Percentiles rank a stretch among this genome's conserved stretches.
phyloP scores from a whole-genome alignment of 2,329 filamentous ascomycete species.

The Thelonectria blattea region DNA sequence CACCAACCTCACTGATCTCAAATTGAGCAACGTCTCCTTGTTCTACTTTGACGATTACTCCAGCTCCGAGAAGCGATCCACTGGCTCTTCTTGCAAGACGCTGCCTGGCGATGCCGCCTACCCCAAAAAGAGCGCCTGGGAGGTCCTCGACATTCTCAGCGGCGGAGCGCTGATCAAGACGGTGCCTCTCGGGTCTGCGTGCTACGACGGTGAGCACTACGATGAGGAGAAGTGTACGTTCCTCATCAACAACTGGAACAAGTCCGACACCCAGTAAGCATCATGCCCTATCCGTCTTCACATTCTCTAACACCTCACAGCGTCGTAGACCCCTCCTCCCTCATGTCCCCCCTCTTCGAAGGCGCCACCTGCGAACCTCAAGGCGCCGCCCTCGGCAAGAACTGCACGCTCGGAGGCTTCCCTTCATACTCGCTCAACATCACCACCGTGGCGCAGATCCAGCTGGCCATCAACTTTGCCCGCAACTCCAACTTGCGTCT shows the following conservation, averaged over 20 bases:
- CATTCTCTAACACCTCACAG: conserved; percentile 27
- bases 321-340: conserved; percentile 45
- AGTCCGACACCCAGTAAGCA: conserved; percentile 27
- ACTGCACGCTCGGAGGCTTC: conserved; percentile 48
- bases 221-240: conserved; percentile 37
- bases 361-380: conserved; percentile 44
- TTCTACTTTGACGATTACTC: conserved; percentile 41
- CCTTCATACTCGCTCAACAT: conserved; percentile 50
- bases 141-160: conserved; percentile 42
- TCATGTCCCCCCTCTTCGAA: conserved; percentile 49
- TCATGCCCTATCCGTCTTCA: not conserved
- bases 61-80: conserved; percentile 27
- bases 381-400: conserved; percentile 27
- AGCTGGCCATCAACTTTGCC: conserved; percentile 54
- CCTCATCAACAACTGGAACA: conserved; percentile 37
- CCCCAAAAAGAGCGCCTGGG: conserved; percentile 38
- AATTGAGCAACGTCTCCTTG: conserved; percentile 37
- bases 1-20: conserved; percentile 36
- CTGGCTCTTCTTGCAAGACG: conserved; percentile 37
- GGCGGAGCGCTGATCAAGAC: conserved; percentile 42
- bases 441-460: conserved; percentile 50
- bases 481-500: conserved; percentile 51
- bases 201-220: conserved; percentile 39
- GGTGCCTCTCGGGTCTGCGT: conserved; percentile 40
- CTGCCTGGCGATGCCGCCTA: conserved; percentile 41